Conservation (phyloP, 202 grass and related monocot species). For the Schoenoplectus tabernaemontani region DNA sequence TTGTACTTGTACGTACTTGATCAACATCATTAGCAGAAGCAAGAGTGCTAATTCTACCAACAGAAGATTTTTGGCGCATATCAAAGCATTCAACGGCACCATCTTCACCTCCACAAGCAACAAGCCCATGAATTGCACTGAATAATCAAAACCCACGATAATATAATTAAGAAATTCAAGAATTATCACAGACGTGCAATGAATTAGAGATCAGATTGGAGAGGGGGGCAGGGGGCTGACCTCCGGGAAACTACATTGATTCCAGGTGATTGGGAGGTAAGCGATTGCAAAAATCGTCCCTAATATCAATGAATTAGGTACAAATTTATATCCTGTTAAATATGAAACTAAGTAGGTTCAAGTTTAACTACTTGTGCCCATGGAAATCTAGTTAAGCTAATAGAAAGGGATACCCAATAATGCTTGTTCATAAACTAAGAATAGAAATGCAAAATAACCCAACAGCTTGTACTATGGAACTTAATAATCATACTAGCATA, state of each 20-base stretch:
- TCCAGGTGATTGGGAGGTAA: constrained; percentile 69
- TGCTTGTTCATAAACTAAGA: not conserved
- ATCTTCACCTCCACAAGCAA: constrained; percentile 94
- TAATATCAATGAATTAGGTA: constrained; percentile 24
- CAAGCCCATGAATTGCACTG: constrained; percentile 71
- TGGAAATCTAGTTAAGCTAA: not conserved
- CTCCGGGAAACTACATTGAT: constrained; percentile 82
- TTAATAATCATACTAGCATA: not conserved
- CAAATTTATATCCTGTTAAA: constrained; percentile 1
- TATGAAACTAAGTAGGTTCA: not conserved
- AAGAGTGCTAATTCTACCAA: constrained; percentile 71
- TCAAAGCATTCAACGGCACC: constrained; percentile 96
- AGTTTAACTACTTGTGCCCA: not conserved
- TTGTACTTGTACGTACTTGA: constrained; percentile 55
- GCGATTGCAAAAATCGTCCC: constrained; percentile 78
- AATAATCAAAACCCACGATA: constrained; percentile 23
- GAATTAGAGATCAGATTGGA: not conserved
- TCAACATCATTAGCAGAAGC: constrained; percentile 51
- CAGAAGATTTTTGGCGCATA: constrained; percentile 72
- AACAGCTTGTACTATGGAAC: not conserved
- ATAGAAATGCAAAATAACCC: not conserved
- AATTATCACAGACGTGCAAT: constrained; percentile 1
- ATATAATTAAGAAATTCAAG: constrained; percentile 18
- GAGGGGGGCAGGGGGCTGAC: constrained; percentile 7
- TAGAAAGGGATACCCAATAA: not conserved